Percentiles rank a stretch among this genome's conserved stretches.
These are phyloP conservation scores for Aspergillus sclerotioniger DNA, from an alignment of 495 filamentous ascomycete species.

Conservation along the genomic window DNA sequence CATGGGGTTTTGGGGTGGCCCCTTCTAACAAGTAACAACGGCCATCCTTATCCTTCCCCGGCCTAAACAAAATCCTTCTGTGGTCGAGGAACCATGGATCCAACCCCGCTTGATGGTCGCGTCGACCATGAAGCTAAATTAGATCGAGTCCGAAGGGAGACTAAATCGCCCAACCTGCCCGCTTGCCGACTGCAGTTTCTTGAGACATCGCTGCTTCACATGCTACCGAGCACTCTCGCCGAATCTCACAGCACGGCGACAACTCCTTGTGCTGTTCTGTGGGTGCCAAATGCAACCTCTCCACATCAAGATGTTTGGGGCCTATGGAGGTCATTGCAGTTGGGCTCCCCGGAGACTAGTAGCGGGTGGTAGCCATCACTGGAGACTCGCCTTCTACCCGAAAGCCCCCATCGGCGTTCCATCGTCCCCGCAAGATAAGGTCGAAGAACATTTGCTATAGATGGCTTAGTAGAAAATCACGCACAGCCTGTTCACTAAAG, in stretches of 20 bases:
- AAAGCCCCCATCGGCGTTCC: not conserved
- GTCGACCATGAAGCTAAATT: conserved; percentile 13
- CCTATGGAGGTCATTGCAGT: not conserved
- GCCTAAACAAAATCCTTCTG: not conserved
- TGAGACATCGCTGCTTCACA: conserved; percentile 3
- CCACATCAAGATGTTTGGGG: not conserved
- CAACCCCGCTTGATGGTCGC: conserved; percentile 13
- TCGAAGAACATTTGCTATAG: not conserved
- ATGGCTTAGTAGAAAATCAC: not conserved
- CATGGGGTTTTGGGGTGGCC: not conserved
- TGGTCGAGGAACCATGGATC: conserved; percentile 7
- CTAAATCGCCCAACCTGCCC: not conserved
- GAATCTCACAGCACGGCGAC: not conserved
- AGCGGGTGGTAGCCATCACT: not conserved
- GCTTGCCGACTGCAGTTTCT: not conserved
- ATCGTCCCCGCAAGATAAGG: not conserved
- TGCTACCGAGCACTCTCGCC: conserved; percentile 9
- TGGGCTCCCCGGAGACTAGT: not conserved
- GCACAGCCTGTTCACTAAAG: not conserved
- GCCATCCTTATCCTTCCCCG: not conserved
- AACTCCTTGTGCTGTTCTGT: not conserved
- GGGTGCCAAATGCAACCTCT: not conserved
- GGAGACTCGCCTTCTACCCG: not conserved
- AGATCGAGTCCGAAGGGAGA: conserved; percentile 2
- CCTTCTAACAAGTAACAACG: not conserved